Conservation (phyloP, 306 rosid species). For the Vicia villosa region DNA sequence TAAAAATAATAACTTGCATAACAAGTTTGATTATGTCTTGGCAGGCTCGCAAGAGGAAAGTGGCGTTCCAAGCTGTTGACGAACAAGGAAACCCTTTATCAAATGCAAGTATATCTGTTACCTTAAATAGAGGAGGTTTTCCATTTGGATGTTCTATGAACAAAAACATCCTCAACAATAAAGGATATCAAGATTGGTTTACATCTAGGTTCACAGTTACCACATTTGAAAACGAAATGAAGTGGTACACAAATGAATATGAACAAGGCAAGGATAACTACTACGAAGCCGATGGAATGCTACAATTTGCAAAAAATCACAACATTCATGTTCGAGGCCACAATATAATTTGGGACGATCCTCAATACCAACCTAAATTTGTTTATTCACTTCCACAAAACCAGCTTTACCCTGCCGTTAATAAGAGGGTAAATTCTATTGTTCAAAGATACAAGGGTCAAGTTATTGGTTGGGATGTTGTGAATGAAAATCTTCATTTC, state of each 20-base stretch:
- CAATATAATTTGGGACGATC: slow-evolving; percentile 74
- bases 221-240: slow-evolving; percentile 70
- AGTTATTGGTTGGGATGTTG: slow-evolving; percentile 79
- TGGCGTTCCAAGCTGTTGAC: slow-evolving; percentile 47
- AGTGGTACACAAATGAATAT: slow-evolving; percentile 63
- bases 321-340: slow-evolving; percentile 66
- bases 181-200: slow-evolving; percentile 64
- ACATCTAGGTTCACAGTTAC: slow-evolving; percentile 57
- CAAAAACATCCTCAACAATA: slow-evolving; percentile 53
- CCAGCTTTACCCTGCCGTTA: slow-evolving; percentile 42
- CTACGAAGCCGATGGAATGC: slow-evolving; percentile 54
- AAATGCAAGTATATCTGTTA: slow-evolving; percentile 48
- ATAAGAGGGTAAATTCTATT: slow-evolving; percentile 48
- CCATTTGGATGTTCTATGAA: slow-evolving; percentile 64
- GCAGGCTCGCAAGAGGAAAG: slow-evolving; percentile 60
- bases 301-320: slow-evolving; percentile 50
- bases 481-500: slow-evolving; percentile 69
- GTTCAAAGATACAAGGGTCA: slow-evolving; percentile 59
- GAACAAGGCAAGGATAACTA: slow-evolving; percentile 52
- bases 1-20: not conserved
- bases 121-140: slow-evolving; percentile 37
- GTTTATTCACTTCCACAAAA: slow-evolving; percentile 44
- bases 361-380: slow-evolving; percentile 52
- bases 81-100: slow-evolving; percentile 50
- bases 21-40: not conserved